Base-by-base conservation (phyloP, 192 early-diverging fungal genomes). In the Umbelopsis sp. region DNA sequence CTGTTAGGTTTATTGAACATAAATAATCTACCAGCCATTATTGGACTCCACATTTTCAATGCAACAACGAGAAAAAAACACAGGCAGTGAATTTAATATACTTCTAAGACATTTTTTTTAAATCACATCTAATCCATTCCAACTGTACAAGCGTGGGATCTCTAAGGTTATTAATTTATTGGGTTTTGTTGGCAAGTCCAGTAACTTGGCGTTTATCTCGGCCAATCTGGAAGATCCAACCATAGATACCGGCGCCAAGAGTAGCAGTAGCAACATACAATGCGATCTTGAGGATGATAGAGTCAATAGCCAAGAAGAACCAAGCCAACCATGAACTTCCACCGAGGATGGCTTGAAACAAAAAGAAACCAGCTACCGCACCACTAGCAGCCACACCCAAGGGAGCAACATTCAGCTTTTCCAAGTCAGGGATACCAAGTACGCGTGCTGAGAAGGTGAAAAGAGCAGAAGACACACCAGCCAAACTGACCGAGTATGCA, bases 201-300 rank as follows among this genome's bases (percentile, higher is more conserved):
- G 68, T 70, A 31, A 70, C 68, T 53, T 70, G 68, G 31, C 68
- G 47, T 25, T 70, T 70, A 22, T 70, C 68, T 24, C 68, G 20
- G 10, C 68, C 68, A 32, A 70, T 70, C 49, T 50, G 47, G 52
- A 70, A 70, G 14, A 31, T 26, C 68, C 68, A 70, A 4, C 45
- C 44, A 31, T 70, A 70, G 2, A 70, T 21, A n/a, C 47, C 22
- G 4, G n/a, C 31, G 2, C 47, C 68, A 21, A 21, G 2, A 29
- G 45, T 45, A 41, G 36, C 68, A 10, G 52, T 16, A 14, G 47
- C 14, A 3, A 70, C 45, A 25, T 31, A 22, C 8, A 70, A 36
- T 4, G 52, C 47, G 11, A 44, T 8, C 68, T 53, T 70, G 34
- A 53, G 34, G 12, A 70, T 25, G 21, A 53, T 24, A 20, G 44